Percentiles rank a stretch among this genome's conserved stretches.
phyloP scores from a whole-genome alignment of 768 basidiomycete species.

The Hortiboletus campestris region DNA sequence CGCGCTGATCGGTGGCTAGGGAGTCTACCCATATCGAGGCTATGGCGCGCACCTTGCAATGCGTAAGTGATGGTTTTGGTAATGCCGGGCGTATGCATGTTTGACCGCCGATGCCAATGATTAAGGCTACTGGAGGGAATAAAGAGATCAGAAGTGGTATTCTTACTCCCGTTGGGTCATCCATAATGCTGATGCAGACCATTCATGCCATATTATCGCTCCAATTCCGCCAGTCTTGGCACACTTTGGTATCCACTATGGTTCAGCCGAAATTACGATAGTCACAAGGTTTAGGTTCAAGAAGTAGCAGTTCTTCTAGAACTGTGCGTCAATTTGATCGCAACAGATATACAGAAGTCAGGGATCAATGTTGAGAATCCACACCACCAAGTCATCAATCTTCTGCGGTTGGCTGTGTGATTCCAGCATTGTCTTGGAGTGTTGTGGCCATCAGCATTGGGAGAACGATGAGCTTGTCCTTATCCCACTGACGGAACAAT shows the following conservation, averaged over 20 bases:
- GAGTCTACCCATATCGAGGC: constrained; percentile 5
- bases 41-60: constrained; percentile 3
- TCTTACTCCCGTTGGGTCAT: not conserved
- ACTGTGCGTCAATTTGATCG: constrained; percentile 1
- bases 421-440: constrained; percentile 24
- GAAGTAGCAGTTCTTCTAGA: not conserved
- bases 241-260: not conserved
- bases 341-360: not conserved
- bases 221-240: not conserved
- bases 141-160: not conserved
- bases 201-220: not conserved
- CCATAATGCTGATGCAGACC: not conserved
- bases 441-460: constrained; percentile 44
- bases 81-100: not conserved
- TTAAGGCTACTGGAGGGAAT: constrained; percentile 5
- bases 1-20: not conserved
- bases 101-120: not conserved
- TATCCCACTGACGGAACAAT: constrained; percentile 48
- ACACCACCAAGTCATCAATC: constrained; percentile 8
- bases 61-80: not conserved
- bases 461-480: constrained; percentile 48
- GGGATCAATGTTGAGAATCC: not conserved
- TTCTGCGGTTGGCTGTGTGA: constrained; percentile 24
- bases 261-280: not conserved
- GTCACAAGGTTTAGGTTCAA: not conserved